Evolutionary conservation across 2,329 filamentous ascomycete genomes (phyloP), one percentile per base, ranked within the genome.

Genomic region (Huntiella bhutanensis): DNA sequence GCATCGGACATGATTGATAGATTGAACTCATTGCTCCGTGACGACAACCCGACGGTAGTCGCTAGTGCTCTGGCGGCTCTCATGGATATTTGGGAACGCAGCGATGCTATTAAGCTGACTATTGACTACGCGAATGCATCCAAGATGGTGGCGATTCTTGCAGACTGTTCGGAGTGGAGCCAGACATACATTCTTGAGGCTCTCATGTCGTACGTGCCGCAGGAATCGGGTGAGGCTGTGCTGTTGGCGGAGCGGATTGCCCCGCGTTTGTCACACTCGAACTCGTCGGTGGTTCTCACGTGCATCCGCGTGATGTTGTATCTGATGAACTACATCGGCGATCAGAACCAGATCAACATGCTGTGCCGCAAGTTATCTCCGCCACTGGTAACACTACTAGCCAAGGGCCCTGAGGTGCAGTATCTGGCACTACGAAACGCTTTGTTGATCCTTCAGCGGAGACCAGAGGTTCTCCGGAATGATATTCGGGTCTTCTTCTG

Each of bases 401-500:
- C 88, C 44, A 98, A 98, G 63, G 88, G 88, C 0, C 85, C 91
- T 0, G 91, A 98, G 60, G 91, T 98, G n/a, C 91, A 98, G 60
- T 98, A 98, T 58, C 71, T 98, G 5, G 91, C 91, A 0, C 71
- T 98, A 13, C 73, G 91, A 52, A 98, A 98, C 58, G 91, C 91
- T 0, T 71, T 98, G 2, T 69, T 98, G 11, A 98, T 98, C 54
- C 67, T 98, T 45, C 91, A 98, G 60, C 73, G 88, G 55, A 73
- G 88, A 47, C 91, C 91, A 0, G 91, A 96, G 57, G 88, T 98
- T 6, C 64, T 98, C 46, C 77, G 86, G 52, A 96, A 95, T 62
- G 91, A 98, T 61, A 96, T 98, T 52, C 77, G 91, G 41, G 91
- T 98, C 32, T 98, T 98, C 65, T 98, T 98, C 64, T 98, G 91